Evolutionary conservation across 768 basidiomycete genomes (phyloP), one percentile per base, ranked within the genome.

Genomic region (Pisolithus sp.): DNA sequence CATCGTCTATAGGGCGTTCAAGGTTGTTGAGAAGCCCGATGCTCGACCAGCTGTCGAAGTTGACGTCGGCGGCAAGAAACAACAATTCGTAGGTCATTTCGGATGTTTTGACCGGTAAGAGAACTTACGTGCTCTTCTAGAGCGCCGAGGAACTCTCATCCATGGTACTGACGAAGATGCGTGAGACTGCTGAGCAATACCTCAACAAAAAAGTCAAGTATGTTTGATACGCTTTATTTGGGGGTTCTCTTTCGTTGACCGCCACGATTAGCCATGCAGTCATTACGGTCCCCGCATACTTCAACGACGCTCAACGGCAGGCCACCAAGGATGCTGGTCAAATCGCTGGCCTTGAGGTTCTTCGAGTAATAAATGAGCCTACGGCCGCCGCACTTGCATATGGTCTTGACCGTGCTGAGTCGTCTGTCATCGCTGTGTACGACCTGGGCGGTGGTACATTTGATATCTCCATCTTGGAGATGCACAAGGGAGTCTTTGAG

Each of bases 401-500:
- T 66, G 96, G 96, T 72, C 83, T 96, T 15, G 95, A 98, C 69
- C 85, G 87, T 45, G 55, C 67, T 0, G 76, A 84, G 45, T 85
- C 89, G 43, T 89, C 89, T 10, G 77, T 96, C 66, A 93, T 99
- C 60, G 96, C 96, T 40, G 96, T 99, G 53, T 99, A 98, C 68
- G 96, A 99, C 77, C 80, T 98, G 30, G 95, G 95, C 60, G 95
- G 95, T 62, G 95, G 95, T 51, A 97, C 95, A 21, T 98, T 98
- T 70, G 95, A 98, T 92, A 93, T 99, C 64, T 99, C 96, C 26
- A 94, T 99, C 59, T 78, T 99, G 51, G 94, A 97, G 74, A 98
- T 98, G 93, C 93, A 97, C 71, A 94, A 96, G 72, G 96, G 95
- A 62, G 94, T 99, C 9, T 99, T 98, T 70, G 96, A 98, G 71